Conservation (phyloP, 495 filamentous ascomycete genomes). For the Poronia punctata region DNA sequence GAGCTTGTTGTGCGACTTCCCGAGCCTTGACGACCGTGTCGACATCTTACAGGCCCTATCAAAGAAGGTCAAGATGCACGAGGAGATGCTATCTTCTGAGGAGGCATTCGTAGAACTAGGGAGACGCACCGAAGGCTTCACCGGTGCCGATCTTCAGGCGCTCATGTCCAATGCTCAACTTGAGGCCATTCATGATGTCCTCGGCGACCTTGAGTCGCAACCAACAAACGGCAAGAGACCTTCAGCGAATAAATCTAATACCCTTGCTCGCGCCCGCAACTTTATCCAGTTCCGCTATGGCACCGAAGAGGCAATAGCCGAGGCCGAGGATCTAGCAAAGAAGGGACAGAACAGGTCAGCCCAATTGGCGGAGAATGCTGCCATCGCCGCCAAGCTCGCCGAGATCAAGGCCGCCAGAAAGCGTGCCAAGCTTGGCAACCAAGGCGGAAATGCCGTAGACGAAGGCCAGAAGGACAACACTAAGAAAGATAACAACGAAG, state of each 20-base stretch:
- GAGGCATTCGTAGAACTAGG: constrained; percentile 62
- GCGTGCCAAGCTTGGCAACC: constrained; percentile 48
- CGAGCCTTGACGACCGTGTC: constrained; percentile 64
- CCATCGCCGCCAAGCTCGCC: constrained; percentile 66
- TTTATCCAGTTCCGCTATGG: constrained; percentile 85
- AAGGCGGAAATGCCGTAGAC: constrained; percentile 23
- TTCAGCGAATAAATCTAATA: constrained; percentile 26
- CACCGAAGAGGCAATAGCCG: constrained; percentile 40
- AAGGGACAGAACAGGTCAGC: constrained; percentile 33
- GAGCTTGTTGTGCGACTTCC: constrained; percentile 82
- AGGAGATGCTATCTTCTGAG: constrained; percentile 47
- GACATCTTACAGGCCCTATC: constrained; percentile 83
- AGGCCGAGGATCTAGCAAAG: constrained; percentile 31
- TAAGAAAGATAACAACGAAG: constrained; percentile 46
- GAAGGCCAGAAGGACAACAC: constrained; percentile 29
- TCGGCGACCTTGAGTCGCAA: constrained; percentile 55
- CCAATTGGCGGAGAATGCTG: constrained; percentile 60
- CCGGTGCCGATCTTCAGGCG: constrained; percentile 90
- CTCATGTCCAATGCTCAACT: constrained; percentile 94
- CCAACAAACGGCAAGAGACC: constrained; percentile 19
- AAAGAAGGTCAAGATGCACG: constrained; percentile 63
- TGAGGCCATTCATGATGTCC: constrained; percentile 89
- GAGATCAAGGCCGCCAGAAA: constrained; percentile 62
- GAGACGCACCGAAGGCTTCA: constrained; percentile 77
- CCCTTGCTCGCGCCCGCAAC: constrained; percentile 29